Evolutionary conservation across 2,329 filamentous ascomycete species (phyloP).

Genomic region (Moelleriella libera): DNA sequence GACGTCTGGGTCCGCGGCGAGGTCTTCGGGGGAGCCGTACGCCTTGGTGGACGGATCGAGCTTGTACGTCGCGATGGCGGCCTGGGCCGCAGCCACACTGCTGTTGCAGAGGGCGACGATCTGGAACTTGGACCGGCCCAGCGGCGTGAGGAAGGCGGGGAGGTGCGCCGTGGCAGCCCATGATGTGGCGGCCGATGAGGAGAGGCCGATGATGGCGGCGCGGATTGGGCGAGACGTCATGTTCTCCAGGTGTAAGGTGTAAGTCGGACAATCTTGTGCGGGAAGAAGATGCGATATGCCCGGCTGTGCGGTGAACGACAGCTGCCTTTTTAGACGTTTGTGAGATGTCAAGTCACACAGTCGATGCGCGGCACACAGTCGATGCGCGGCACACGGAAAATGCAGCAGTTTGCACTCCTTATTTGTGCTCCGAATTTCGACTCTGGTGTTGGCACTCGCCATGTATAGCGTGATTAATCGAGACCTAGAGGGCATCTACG

Average conservation of each 20-base stretch:
- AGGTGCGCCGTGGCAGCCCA: conserved; percentile 45
- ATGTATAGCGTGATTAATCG: too few species aligned
- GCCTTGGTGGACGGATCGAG: conserved; percentile 26
- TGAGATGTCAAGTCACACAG: too few species aligned
- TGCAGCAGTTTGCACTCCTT: too few species aligned
- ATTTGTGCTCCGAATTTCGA: too few species aligned
- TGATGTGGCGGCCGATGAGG: conserved; percentile 30
- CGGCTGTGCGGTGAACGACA: too few species aligned
- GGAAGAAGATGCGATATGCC: not conserved
- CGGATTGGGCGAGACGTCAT: conserved; percentile 33
- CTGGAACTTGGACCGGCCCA: conserved; percentile 25
- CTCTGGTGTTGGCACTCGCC: too few species aligned
- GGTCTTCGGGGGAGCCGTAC: conserved; percentile 32
- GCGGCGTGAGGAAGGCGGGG: conserved; percentile 39
- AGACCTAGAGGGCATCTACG: not conserved
- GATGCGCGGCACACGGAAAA: too few species aligned
- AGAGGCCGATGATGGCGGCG: conserved; percentile 44
- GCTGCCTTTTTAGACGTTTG: too few species aligned
- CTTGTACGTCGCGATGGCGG: conserved; percentile 26
- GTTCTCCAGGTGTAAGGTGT: not conserved
- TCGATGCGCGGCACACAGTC: too few species aligned
- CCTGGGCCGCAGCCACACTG: conserved; percentile 25
- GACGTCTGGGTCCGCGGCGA: conserved; percentile 33
- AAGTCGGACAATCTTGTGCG: not conserved
- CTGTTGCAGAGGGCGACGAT: conserved; percentile 41